Evolutionary conservation across 306 rosid genomes (phyloP), one percentile per base, ranked within the genome.

Genomic region (Astragalus glycyphyllos): DNA sequence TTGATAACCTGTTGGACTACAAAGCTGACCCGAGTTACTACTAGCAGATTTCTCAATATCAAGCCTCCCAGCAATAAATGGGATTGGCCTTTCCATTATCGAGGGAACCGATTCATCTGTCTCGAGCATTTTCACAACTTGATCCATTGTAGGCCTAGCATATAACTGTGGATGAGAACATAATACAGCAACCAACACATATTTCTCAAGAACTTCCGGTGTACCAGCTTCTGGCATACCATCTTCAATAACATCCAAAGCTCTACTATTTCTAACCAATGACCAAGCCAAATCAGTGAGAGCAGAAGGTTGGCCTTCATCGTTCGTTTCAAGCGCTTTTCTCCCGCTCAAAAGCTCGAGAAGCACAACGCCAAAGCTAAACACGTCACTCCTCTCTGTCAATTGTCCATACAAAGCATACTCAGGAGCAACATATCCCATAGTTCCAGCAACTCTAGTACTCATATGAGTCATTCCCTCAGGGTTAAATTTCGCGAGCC

Each of bases 381-480:
- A 94, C 51, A 94, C 97, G 53, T 94, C 99, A 65, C 96, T 94
- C 35, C 96, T 84, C 81, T 89, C 99, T 0, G 99, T 87, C 85
- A 94, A 82, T 26, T 94, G 99, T 2, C 99, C 99, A 41, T 94
- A 94, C 75, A 94, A 77, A 0, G 97, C 99, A 59, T 94, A 94
- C 83, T 94, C 99, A 0, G 99, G 99, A 32, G 99, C 97, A 40
- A 94, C 91, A 87, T 91, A 94, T 6, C 99, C 97, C 97, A 94
- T 82, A 0, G 99, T 94, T 20, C 99, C 99, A 3, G 99, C 99
- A 0, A 94, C 99, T 65, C 99, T 83, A 0, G 99, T 94, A 77
- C 99, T 94, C 92, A 94, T 56, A 58, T 94, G 99, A 0, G 99
- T 91, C 92, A 87, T 83, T 14, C 97, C 97, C 75, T 94, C 97